These are phyloP conservation scores for Ogataea parapolymorpha DNA, from an alignment of 805 yeast species.

Conservation along the genomic window DNA sequence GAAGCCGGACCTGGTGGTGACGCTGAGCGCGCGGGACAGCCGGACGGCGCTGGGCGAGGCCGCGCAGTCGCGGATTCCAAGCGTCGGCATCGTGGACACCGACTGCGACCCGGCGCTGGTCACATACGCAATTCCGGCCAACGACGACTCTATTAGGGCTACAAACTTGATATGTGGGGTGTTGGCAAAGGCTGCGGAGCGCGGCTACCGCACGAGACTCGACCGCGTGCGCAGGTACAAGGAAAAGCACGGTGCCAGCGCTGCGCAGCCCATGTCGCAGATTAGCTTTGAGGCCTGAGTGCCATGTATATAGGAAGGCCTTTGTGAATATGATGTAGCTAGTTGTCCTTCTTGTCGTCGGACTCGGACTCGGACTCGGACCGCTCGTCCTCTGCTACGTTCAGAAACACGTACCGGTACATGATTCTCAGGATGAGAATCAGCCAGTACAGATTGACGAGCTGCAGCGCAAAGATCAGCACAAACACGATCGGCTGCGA, in stretches of 20 bases:
- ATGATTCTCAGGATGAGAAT: constrained; percentile 75
- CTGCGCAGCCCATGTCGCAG: constrained; percentile 17
- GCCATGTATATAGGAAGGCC: constrained; percentile 8
- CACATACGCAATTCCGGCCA: constrained; percentile 94
- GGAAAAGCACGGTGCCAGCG: constrained; percentile 26
- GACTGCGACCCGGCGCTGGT: constrained; percentile 87
- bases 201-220: constrained; percentile 63
- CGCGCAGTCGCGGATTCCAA: constrained; percentile 76
- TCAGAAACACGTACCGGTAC: constrained; percentile 58
- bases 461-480: constrained; percentile 74
- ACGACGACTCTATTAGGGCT: constrained; percentile 86
- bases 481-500: constrained; percentile 86
- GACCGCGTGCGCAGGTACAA: constrained; percentile 36
- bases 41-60: constrained; percentile 80
- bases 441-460: constrained; percentile 88
- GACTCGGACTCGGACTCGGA: constrained; percentile 65
- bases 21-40: constrained; percentile 86
- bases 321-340: constrained; percentile 1
- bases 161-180: constrained; percentile 79
- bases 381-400: constrained; percentile 74
- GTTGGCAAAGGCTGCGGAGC: constrained; percentile 78
- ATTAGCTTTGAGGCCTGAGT: constrained; percentile 1
- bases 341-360: constrained; percentile 24
- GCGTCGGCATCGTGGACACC: constrained; percentile 91
- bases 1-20: constrained; percentile 85